phyloP scores from a whole-genome alignment of 495 filamentous ascomycete genomes.

The Jackrogersella multiformis region DNA sequence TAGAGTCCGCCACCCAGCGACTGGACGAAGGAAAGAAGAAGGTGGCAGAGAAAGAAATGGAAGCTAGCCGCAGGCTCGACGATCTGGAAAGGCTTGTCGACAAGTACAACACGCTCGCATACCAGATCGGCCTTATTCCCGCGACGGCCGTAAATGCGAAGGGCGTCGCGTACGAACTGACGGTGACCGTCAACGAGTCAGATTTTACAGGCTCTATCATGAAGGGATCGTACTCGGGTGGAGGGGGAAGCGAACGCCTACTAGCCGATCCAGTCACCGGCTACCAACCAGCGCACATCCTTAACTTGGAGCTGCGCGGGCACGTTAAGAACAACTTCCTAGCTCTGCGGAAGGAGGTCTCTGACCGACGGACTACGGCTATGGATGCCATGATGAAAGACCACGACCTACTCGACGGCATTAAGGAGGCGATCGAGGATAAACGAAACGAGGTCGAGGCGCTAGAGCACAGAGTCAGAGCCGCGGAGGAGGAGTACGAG shows the following conservation, averaged over 20 bases:
- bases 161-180: conserved; percentile 83
- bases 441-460: conserved; percentile 91
- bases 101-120: conserved; percentile 90
- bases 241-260: conserved; percentile 65
- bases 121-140: conserved; percentile 91
- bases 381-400: conserved; percentile 90
- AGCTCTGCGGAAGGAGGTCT: conserved; percentile 83
- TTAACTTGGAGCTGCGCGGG: conserved; percentile 86
- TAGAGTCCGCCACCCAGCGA: conserved; percentile 75
- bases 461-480: conserved; percentile 83
- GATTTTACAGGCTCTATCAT: conserved; percentile 78
- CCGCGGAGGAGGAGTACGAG: conserved; percentile 92
- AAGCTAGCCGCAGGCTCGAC: conserved; percentile 83
- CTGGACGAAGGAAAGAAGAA: conserved; percentile 84
- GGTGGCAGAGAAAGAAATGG: conserved; percentile 82
- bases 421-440: conserved; percentile 94
- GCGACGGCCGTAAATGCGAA: conserved; percentile 84
- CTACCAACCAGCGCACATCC: conserved; percentile 86
- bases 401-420: conserved; percentile 88
- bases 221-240: conserved; percentile 58
- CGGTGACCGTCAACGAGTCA: conserved; percentile 72
- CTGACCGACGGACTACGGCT: conserved; percentile 79
- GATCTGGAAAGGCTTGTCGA: conserved; percentile 87
- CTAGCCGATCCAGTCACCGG: conserved; percentile 82
- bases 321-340: conserved; percentile 81